Evolutionary conservation across 805 yeast species (phyloP).

Genomic region (Candida sonorensis): DNA sequence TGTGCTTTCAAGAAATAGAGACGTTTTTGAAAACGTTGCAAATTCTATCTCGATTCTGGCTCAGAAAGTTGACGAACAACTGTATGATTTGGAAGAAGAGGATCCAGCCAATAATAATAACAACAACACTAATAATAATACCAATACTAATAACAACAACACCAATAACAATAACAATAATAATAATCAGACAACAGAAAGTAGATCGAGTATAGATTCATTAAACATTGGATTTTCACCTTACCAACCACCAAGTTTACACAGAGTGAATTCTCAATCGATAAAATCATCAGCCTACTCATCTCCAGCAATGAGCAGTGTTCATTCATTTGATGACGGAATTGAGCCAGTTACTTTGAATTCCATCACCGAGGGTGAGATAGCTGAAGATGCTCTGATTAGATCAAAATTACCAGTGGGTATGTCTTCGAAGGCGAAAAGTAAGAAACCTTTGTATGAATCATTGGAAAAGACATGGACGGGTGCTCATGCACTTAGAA

Average conservation of each 20-base stretch:
- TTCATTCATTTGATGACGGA: slow-evolving; percentile 9
- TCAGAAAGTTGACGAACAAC: slow-evolving; percentile 14
- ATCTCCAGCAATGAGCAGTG: slow-evolving; percentile 7
- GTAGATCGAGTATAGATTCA: background rate
- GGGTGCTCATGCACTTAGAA: slow-evolving; percentile 42
- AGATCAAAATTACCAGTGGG: slow-evolving; percentile 51
- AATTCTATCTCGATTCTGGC: slow-evolving; percentile 27
- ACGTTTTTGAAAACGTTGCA: slow-evolving; percentile 31
- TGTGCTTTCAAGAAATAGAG: slow-evolving; percentile 37
- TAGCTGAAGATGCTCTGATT: slow-evolving; percentile 31
- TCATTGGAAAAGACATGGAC: slow-evolving; percentile 50
- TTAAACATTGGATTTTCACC: background rate
- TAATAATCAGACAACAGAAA: background rate
- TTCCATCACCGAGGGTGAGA: slow-evolving; percentile 5
- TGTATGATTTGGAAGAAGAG: slow-evolving; percentile 1
- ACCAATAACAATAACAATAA: too few species aligned
- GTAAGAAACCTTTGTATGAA: slow-evolving; percentile 44
- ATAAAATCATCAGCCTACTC: too few species aligned
- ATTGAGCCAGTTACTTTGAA: slow-evolving; percentile 8
- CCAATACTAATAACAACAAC: too few species aligned
- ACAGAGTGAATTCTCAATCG: too few species aligned
- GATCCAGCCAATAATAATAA: too few species aligned
- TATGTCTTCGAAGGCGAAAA: slow-evolving; percentile 50
- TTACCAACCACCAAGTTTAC: slow-evolving; percentile 2
- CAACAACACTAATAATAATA: too few species aligned